Base-by-base conservation (phyloP, 2,329 filamentous ascomycete species). In the Gyromitra esculenta region DNA sequence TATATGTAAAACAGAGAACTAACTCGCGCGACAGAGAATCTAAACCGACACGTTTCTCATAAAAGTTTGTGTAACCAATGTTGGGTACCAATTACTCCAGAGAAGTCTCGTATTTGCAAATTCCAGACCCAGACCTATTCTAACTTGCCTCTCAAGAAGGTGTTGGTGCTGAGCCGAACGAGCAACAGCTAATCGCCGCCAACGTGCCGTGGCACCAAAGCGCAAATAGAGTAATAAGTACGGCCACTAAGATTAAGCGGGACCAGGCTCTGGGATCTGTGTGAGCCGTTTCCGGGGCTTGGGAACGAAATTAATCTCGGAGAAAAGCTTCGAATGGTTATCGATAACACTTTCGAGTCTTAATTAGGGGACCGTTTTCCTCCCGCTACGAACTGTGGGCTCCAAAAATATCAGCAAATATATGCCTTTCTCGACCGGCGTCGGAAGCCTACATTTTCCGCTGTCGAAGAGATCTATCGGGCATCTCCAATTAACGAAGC, bases 301-400 rank as follows among this genome's bases (percentile, higher is more conserved):
- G 5, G 37, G 43, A 35, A 67, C 63, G 66, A 70, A 41, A 50
- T 15, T 45, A 70, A 70, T 41, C 59, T 48, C 41, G 37, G 54
- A 43, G 37, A 13, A 43, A 63, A 11, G 60, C 18, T 62, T 18
- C 43, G 25, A 31, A 31, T 54, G 2, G 62, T 9, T 65, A 35
- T 37, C 43, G 48, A 31, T 45, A 11, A 25, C 52, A 13, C 31
- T 54, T 31, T 39, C 3, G 15, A n/a, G 8, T 39, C 15, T 18
- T 60, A 35, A 25, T n/a, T 54, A 54, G 50, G n/a, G n/a, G n/a
- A 41, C 25, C 13, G 52, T 52, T 52, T 18, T 52, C 25, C 25
- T 31, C 25, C 15, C 18, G 48, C 48, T 25, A 25, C 3, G 18
- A 7, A 57, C 13, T 9, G 39, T 35, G 21, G 43, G n/a, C 37